Conservation (phyloP, 192 early-diverging fungal species). For the Backusella circina region DNA sequence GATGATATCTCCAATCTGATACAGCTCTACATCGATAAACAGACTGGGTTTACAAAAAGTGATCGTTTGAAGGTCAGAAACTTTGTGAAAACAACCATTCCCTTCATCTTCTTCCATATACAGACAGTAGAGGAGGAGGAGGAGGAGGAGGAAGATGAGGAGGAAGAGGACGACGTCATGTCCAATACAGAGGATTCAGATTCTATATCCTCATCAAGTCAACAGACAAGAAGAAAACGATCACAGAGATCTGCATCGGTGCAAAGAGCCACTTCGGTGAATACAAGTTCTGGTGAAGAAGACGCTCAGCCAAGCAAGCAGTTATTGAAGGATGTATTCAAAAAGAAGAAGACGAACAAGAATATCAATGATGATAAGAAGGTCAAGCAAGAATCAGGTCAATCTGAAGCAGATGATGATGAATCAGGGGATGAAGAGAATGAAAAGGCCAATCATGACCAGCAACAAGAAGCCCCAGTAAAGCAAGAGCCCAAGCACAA, state of each 20-base stretch:
- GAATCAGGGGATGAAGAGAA: slow-evolving; percentile 10
- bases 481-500: not conserved
- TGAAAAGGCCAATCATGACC: not conserved
- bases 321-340: slow-evolving; percentile 12
- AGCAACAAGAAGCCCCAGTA: not conserved
- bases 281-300: not conserved
- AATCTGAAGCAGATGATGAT: not conserved
- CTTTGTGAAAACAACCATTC: slow-evolving; percentile 71
- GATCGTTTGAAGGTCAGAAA: slow-evolving; percentile 73
- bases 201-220: slow-evolving; percentile 14
- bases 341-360: slow-evolving; percentile 1
- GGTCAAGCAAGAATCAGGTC: not conserved
- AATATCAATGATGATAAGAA: not conserved
- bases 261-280: not conserved
- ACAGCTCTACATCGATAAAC: slow-evolving; percentile 59
- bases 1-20: slow-evolving; percentile 73
- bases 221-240: slow-evolving; percentile 14
- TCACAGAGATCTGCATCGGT: not conserved
- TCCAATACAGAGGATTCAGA: slow-evolving; percentile 40
- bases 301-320: not conserved
- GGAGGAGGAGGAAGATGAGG: slow-evolving; percentile 40
- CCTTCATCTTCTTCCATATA: slow-evolving; percentile 54
- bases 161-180: slow-evolving; percentile 35
- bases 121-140: slow-evolving; percentile 28
- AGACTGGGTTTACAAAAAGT: slow-evolving; percentile 39